Conservation (phyloP, 208 protist species). For the Wallacemonas collosoma region DNA sequence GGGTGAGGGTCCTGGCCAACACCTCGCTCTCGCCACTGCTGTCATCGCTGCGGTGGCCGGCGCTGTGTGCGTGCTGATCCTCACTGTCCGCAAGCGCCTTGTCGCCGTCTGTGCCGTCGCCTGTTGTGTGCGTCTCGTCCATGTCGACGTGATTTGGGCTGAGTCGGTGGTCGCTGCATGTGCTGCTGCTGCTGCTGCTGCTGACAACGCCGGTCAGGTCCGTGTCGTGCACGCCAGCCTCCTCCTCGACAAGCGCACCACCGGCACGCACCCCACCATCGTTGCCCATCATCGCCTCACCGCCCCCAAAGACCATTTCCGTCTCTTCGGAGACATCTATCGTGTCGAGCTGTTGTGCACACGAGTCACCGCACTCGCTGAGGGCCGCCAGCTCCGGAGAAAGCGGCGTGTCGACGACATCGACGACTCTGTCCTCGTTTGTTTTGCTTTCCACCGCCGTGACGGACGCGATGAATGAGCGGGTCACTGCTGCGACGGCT, state of each 20-base stretch:
- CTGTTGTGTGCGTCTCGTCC: neutral
- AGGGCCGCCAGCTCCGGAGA: neutral
- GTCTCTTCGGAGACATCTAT: conserved; percentile 5
- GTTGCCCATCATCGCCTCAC: neutral
- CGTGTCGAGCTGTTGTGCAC: neutral
- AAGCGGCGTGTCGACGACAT: neutral
- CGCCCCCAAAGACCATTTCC: neutral
- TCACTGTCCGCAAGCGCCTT: too few species aligned
- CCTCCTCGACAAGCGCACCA: too few species aligned
- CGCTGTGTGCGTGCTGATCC: neutral
- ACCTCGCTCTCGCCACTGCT: neutral
- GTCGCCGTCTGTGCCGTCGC: neutral
- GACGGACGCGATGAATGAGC: neutral
- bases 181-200: conserved; percentile 17
- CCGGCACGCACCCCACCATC: too few species aligned
- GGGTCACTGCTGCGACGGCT: neutral
- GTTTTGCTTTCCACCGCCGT: too few species aligned
- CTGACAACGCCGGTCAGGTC: neutral
- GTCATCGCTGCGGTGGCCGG: neutral
- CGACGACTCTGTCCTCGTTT: neutral
- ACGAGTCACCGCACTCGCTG: neutral
- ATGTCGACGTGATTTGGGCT: too few species aligned
- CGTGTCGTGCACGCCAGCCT: neutral
- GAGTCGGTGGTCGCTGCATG: neutral
- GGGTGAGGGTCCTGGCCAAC: too few species aligned